Percentiles rank a stretch among this genome's conserved stretches.
These are phyloP conservation scores for Pilasporangium apinafurcum DNA, from an alignment of 352 stramenopile species.

Conservation along the genomic window DNA sequence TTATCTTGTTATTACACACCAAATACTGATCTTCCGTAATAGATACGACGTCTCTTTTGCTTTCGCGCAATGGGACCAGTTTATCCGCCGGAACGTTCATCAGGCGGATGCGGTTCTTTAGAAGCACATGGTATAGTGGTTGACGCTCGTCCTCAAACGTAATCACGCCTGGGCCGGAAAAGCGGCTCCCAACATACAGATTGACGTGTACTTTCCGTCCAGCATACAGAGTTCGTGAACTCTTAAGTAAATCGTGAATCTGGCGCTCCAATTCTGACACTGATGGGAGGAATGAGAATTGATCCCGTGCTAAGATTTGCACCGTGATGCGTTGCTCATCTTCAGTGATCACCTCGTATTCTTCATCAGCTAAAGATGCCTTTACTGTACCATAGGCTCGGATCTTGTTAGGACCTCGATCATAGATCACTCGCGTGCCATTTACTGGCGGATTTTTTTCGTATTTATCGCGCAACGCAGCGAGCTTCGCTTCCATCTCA, in stretches of 20 bases:
- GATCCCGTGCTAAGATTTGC: slow-evolving; percentile 30
- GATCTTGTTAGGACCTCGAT: slow-evolving; percentile 24
- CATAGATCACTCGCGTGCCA: slow-evolving; percentile 44
- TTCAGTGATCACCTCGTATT: slow-evolving; percentile 52
- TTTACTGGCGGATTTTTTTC: slow-evolving; percentile 8
- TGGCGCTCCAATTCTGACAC: slow-evolving; percentile 50
- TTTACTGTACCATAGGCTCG: slow-evolving; percentile 57
- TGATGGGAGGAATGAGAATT: slow-evolving; percentile 57
- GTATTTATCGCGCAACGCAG: slow-evolving; percentile 2
- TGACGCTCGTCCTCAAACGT: slow-evolving; percentile 34
- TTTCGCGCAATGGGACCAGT: slow-evolving; percentile 49
- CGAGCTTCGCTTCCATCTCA: slow-evolving; percentile 22
- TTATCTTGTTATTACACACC: slow-evolving; percentile 46
- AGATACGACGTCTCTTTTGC: slow-evolving; percentile 37
- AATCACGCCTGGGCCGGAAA: slow-evolving; percentile 53
- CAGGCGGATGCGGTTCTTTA: slow-evolving; percentile 61
- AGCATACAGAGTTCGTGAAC: slow-evolving; percentile 41
- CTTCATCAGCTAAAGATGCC: slow-evolving; percentile 25
- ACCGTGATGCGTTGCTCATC: slow-evolving; percentile 56
- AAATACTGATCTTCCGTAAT: slow-evolving; percentile 77
- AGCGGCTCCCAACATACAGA: slow-evolving; percentile 62
- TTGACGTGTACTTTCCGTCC: slow-evolving; percentile 69
- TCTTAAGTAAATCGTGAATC: slow-evolving; percentile 29
- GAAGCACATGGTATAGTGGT: slow-evolving; percentile 48
- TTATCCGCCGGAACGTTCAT: slow-evolving; percentile 64